These are phyloP conservation scores for Klebsormidium nitens DNA, from an alignment of 139 green algal genomes.

Conservation along the genomic window DNA sequence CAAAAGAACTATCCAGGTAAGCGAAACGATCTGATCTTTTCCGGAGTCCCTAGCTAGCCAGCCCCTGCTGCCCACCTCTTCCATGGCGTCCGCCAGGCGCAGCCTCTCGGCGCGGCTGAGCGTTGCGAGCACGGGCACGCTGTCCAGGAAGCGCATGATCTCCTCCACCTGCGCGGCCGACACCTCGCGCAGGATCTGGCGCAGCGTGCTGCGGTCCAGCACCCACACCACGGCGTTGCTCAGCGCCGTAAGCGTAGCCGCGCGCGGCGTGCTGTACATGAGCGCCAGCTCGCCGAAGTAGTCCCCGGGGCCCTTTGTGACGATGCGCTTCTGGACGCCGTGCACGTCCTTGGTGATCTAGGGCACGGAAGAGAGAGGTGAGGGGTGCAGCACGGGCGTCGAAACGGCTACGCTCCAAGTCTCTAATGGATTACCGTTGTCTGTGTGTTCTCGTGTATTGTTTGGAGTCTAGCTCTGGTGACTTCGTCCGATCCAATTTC, in stretches of 20 bases:
- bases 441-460: too few species aligned
- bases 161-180: slow-evolving; percentile 59
- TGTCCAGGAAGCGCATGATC: slow-evolving; percentile 69
- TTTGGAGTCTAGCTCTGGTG: too few species aligned
- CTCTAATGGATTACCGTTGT: too few species aligned
- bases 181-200: slow-evolving; percentile 63
- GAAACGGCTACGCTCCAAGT: too few species aligned
- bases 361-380: too few species aligned
- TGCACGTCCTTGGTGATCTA: slow-evolving; percentile 73
- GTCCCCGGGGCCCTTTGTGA: slow-evolving; percentile 78
- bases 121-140: slow-evolving; percentile 59
- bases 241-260: slow-evolving; percentile 80
- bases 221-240: slow-evolving; percentile 79
- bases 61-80: neutral
- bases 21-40: too few species aligned
- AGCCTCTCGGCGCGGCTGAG: slow-evolving; percentile 39
- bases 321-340: slow-evolving; percentile 80
- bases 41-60: too few species aligned
- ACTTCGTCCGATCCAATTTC: too few species aligned
- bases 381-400: too few species aligned
- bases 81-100: slow-evolving; percentile 4
- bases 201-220: slow-evolving; percentile 75
- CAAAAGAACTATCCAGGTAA: too few species aligned
- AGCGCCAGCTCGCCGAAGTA: slow-evolving; percentile 87
- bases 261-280: slow-evolving; percentile 78